Evolutionary conservation across 192 early-diverging fungal genomes (phyloP).

Genomic region (Chytriomyces confervae): DNA sequence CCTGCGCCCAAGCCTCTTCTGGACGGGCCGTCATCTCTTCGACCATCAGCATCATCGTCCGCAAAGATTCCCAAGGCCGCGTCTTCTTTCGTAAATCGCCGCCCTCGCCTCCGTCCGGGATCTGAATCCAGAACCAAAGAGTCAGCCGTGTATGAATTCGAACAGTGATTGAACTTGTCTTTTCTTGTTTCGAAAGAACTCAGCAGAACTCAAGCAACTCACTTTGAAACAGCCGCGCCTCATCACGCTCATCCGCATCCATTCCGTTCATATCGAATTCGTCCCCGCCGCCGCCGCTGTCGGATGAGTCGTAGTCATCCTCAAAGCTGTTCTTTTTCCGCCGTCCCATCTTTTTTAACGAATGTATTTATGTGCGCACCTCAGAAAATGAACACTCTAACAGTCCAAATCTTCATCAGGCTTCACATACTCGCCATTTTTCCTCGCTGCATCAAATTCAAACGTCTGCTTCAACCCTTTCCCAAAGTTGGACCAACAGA

Average conservation of each 20-base stretch:
- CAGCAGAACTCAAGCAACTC: not conserved
- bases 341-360: conserved; percentile 17
- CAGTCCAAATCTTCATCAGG: conserved; percentile 10
- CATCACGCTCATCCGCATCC: conserved; percentile 58
- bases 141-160: not conserved
- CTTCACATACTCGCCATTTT: conserved; percentile 3
- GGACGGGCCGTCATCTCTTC: conserved; percentile 1
- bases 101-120: conserved; percentile 25
- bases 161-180: no score
- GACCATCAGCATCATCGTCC: conserved; percentile 43
- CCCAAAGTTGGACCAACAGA: not conserved
- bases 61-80: conserved; percentile 65
- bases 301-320: conserved; percentile 24
- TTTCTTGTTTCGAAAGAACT: no score
- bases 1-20: not conserved
- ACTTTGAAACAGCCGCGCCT: conserved; percentile 56
- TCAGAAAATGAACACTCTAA: not conserved
- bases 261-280: conserved; percentile 43
- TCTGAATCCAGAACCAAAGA: not conserved
- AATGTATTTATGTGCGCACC: not conserved
- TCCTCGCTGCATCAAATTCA: conserved; percentile 7
- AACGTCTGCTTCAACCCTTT: conserved; percentile 11
- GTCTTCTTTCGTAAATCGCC: conserved; percentile 65
- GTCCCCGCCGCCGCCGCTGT: conserved; percentile 42
- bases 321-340: not conserved